phyloP scores from a whole-genome alignment of 768 basidiomycete species.

The Nidula microcarpa region DNA sequence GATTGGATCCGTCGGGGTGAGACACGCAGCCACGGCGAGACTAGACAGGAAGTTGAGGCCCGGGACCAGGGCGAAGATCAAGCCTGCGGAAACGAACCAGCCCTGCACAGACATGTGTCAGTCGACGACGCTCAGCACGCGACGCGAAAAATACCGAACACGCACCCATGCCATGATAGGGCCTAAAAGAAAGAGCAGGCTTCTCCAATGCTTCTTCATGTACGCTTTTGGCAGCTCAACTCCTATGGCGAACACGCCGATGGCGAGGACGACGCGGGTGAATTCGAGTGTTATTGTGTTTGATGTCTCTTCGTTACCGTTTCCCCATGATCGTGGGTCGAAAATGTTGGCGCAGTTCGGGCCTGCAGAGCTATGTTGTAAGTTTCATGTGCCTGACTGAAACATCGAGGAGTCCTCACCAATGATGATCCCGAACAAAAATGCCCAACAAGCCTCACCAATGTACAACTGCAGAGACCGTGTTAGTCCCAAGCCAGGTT shows the following conservation, averaged over 20 bases:
- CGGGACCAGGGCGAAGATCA: slow-evolving; percentile 92
- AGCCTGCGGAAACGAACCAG: slow-evolving; percentile 88
- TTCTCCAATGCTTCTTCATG: slow-evolving; percentile 90
- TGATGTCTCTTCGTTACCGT: slow-evolving; percentile 36
- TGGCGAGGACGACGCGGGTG: slow-evolving; percentile 89
- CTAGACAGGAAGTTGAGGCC: slow-evolving; percentile 85
- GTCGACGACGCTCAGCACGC: neutral
- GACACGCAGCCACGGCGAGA: slow-evolving; percentile 87
- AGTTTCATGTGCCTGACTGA: too few species aligned
- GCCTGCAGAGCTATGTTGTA: slow-evolving; percentile 35
- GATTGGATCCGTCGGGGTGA: slow-evolving; percentile 94
- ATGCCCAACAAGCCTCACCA: slow-evolving; percentile 96
- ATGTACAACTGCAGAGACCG: slow-evolving; percentile 64
- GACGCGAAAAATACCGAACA: slow-evolving; percentile 7
- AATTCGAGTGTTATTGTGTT: slow-evolving; percentile 89
- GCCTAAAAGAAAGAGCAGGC: slow-evolving; percentile 77
- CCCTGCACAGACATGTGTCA: slow-evolving; percentile 45
- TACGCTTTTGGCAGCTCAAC: slow-evolving; percentile 97
- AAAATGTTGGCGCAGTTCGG: slow-evolving; percentile 83
- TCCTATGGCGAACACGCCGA: slow-evolving; percentile 97
- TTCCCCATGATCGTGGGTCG: slow-evolving; percentile 76
- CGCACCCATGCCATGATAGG: slow-evolving; percentile 85
- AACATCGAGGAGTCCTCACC: slow-evolving; percentile 36
- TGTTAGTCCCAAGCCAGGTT: slow-evolving; percentile 3
- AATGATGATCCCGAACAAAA: slow-evolving; percentile 88